A percentile compares a stretch with the other conserved stretches of the same genome.
Conservation (phyloP, 176 grass and related monocot genomes). For the Zoysia pacifica region DNA sequence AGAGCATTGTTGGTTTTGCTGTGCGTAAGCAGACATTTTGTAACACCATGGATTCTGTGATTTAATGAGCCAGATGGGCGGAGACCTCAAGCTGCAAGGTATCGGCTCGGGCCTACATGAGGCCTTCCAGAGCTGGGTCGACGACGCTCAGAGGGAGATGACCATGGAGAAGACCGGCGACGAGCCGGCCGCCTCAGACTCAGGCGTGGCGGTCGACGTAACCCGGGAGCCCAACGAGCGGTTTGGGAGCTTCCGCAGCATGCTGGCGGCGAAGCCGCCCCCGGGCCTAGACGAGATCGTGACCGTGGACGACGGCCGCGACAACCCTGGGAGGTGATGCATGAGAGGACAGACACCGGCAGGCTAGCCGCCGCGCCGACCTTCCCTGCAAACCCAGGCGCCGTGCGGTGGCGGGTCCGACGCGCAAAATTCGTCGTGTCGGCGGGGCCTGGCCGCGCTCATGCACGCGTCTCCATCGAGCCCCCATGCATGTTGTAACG, state of each 20-base stretch:
- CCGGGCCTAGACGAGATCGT: conserved; percentile 35
- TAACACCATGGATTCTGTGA: neutral
- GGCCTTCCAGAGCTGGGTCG: conserved; percentile 37
- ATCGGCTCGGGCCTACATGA: conserved; percentile 35
- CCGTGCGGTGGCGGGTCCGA: neutral
- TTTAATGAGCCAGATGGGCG: conserved; percentile 58
- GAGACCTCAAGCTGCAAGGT: conserved; percentile 56
- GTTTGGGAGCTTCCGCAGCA: neutral
- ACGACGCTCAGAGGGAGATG: neutral
- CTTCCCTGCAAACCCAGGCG: neutral
- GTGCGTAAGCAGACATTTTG: too few relatives aligned
- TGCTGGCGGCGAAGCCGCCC: neutral
- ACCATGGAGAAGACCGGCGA: neutral
- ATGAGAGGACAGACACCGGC: neutral
- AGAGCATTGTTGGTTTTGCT: too few relatives aligned
- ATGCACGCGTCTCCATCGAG: neutral
- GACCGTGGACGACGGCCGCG: neutral
- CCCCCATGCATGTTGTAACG: conserved; percentile 18
- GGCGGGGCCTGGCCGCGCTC: neutral
- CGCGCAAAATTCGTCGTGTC: conserved; percentile 38
- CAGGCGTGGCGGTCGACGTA: neutral
- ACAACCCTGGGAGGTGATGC: neutral
- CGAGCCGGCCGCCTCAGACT: neutral
- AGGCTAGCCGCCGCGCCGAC: conserved; percentile 30
- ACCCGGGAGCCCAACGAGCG: neutral